Conservation (phyloP, 2,329 filamentous ascomycete species). For the Verticillium nonalfalfae region DNA sequence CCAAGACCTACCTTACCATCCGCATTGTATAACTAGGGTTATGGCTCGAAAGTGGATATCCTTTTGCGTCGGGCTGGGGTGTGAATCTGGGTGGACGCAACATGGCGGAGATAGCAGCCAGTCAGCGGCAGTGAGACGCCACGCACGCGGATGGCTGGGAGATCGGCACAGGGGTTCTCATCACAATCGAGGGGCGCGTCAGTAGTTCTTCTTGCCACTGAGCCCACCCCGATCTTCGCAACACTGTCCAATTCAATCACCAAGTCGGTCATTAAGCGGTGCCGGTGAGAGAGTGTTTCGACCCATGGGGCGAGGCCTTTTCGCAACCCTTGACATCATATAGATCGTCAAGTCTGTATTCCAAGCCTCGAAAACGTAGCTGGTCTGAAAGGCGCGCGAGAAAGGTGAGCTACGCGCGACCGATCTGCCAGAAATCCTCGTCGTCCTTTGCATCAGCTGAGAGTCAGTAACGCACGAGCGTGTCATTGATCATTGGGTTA, state of each 20-base stretch:
- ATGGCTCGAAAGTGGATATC: not conserved
- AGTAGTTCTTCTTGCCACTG: not conserved
- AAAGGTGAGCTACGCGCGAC: not conserved
- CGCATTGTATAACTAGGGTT: not conserved
- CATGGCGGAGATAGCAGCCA: not conserved
- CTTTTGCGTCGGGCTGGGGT: not conserved
- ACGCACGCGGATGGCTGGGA: not conserved
- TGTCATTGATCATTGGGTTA: not conserved
- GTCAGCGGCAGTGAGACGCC: conserved; percentile 1
- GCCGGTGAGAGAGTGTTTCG: no score
- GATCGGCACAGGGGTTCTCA: conserved; percentile 3
- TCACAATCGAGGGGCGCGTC: not conserved
- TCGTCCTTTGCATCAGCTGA: not conserved
- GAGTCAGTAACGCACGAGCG: not conserved
- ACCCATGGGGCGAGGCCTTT: no score
- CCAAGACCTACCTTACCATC: not conserved
- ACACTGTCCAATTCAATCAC: not conserved
- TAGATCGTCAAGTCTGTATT: no score
- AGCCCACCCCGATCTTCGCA: not conserved
- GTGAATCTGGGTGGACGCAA: not conserved
- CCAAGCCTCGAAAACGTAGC: no score
- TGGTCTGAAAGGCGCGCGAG: no score
- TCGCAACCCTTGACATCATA: no score
- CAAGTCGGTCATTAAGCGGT: no score
- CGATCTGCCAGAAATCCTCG: not conserved